Base-by-base conservation (phyloP, 2,329 filamentous ascomycete genomes). In the Alternaria novae-zelandiae region DNA sequence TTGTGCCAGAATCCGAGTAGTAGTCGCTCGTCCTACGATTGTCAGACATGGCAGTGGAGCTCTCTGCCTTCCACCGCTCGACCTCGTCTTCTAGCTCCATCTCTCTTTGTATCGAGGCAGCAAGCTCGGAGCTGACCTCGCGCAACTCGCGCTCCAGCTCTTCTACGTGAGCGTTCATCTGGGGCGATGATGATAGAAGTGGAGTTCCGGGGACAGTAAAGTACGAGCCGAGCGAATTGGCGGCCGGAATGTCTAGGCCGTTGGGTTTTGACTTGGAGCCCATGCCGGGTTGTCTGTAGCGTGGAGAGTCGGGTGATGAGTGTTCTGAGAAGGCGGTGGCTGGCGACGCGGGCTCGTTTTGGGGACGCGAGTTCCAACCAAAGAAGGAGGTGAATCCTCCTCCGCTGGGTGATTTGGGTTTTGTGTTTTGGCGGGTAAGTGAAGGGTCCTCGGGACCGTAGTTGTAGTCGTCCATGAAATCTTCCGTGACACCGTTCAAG, bases 1-100 rank as follows among this genome's bases (percentile, higher is more conserved):
- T 95, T 61, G 93, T 91, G 30, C 96, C 96, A 6, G 94, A 97
- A 79, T 99, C 96, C 3, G 96, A 99, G 79, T 96, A 99, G 82
- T 99, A 98, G 81, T 99, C 96, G 81, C 96, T 98, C 10, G 93
- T 96, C 64, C 95, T 88, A 78, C 91, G 91, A 67, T 87, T 89
- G 26, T 86, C 76, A n/a, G 84, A 83, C 76, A 79, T 85, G 81
- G 74, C 85, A 75, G 80, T 89, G 86, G 79, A 85, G 67, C 86
- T 85, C 74, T 97, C 94, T n/a, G 89, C 83, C 78, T 97, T 94
- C 71, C 97, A 83, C 61, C 91, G 87, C 70, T 99, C 96, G 1
- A 98, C 90, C 50, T 98, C 86, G 79, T 99, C 96, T 80, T 99
- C 96, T 30, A 99, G 82, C 72, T 99, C 96, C 88, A 99, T 95